Evolutionary conservation across 2,329 filamentous ascomycete genomes (phyloP), one percentile per base, ranked within the genome.

Genomic region (Metarhizium anisopliae): DNA sequence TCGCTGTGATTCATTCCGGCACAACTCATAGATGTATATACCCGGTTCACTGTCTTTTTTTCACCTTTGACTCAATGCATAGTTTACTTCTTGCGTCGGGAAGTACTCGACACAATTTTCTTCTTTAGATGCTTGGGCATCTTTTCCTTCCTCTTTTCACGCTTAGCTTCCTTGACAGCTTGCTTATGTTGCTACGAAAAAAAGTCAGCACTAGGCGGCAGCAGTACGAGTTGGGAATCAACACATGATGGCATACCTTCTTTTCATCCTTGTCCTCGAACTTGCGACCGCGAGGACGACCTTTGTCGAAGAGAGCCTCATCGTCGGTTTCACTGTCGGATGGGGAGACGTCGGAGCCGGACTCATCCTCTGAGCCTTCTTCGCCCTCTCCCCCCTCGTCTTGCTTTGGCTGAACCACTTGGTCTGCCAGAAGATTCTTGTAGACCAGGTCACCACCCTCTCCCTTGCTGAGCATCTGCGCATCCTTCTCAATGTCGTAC

Each of bases 91-190:
- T 88, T 87, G 66, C 81, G 83, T 62, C 83, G 76, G 55, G 82
- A 77, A 16, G 79, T 78, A 59, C 77, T 76, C 55, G 79, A 80
- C 30, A 95, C 82, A 56, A 95, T 72, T 68, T 87, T 89, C 78
- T 96, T 97, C 81, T 99, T 99, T 38, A 96, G 62, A 68, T 95
- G 85, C 74, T 99, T 99, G 0, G 94, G 93, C 74, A 99, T 95
- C 78, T 99, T 99, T 4, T 89, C 88, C 71, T 93, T 90, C 58
- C 94, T 79, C 76, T 95, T 91, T 71, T 96, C 92, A 40, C 90
- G 85, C 76, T 96, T 96, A 66, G 92, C 93, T 66, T 96, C 93
- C 74, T 97, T 99, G 62, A 96, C 87, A 1, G 87, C 86, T 68
- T 84, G 82, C 71, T 99, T 99, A 70, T 96, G 94, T 61, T 70